Base-by-base conservation (phyloP, 768 basidiomycete genomes). In the Suillus variegatus region DNA sequence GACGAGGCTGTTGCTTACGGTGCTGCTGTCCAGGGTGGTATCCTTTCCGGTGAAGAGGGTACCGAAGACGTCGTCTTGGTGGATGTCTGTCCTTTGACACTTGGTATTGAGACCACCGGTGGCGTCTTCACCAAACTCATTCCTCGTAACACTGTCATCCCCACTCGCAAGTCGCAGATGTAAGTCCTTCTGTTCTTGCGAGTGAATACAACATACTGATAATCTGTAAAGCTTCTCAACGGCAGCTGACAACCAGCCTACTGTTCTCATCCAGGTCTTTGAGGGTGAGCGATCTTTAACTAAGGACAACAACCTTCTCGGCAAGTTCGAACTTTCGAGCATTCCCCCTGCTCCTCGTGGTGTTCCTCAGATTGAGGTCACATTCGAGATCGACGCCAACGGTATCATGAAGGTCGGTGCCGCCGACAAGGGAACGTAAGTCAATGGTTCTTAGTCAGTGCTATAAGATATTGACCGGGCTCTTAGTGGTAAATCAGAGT, bases 1-100 rank as follows among this genome's bases (percentile, higher is more conserved):
- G 97, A 99, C 78, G 97, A 99, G 83, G 97, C 97, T 67, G 97
- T 99, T 70, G 95, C 97, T 55, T 98, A 97, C 73, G 97, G 97
- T 85, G 97, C 97, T 68, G 97, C 97, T 63, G 94, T 99, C 70
- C 97, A 99, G 81, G 97, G 94, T 80, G 97, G 94, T 82, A 97
- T 99, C 73, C 92, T 99, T 69, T 92, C 95, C 57, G 97, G 97
- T 68, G 95, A 94, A 73, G 91, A 93, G 76, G 92, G 91, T 67
- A 93, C 93, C 64, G 88, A 87, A 67, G 96, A 95, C 70, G 85
- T 98, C 68, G 91, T 98, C 67, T 91, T 99, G 64, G 93, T 99
- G 73, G 97, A 99, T 78, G 94, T 99, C 76, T 92, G 90, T 82
- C 95, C 97, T 35, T 87, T 99, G 47, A 97, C 97, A 38, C 94